These are phyloP conservation scores for Scenedesmus sp. DNA, from an alignment of 163 green algal species.

Conservation along the genomic window DNA sequence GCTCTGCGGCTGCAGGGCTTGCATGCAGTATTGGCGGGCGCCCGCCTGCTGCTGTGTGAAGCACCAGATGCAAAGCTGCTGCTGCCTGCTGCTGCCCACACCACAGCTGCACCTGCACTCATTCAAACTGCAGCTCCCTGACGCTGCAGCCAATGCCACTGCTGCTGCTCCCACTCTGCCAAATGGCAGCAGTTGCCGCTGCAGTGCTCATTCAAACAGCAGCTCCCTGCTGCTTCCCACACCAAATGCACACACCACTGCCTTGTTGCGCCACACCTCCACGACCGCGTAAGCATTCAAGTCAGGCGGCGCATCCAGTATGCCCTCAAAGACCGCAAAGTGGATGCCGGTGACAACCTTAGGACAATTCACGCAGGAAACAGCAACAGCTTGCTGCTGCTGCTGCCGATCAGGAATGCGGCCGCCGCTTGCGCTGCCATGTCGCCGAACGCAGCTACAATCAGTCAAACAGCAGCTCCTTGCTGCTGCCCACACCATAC, in stretches of 20 bases:
- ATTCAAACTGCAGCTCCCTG: background rate
- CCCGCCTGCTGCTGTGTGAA: too few relatives aligned
- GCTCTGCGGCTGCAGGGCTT: too few relatives aligned
- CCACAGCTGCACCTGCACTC: background rate
- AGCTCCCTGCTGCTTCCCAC: background rate
- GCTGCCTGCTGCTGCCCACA: too few relatives aligned
- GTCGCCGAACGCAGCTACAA: background rate
- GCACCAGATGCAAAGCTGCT: too few relatives aligned
- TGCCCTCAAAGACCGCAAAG: conserved; percentile 70
- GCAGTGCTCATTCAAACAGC: background rate
- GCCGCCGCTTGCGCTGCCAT: too few relatives aligned
- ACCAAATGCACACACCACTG: background rate
- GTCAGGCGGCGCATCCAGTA: conserved; percentile 68
- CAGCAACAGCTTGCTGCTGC: background rate
- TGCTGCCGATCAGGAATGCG: too few relatives aligned
- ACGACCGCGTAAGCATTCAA: conserved; percentile 63
- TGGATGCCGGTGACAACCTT: conserved; percentile 49
- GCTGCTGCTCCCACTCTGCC: background rate
- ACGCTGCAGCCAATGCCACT: background rate
- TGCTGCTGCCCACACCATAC: background rate
- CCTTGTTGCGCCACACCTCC: conserved; percentile 39
- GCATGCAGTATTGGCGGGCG: too few relatives aligned
- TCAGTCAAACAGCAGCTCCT: background rate
- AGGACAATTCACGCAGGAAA: too few relatives aligned
- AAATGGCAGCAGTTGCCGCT: background rate